A percentile compares a stretch with the other conserved stretches of the same genome.
phyloP scores from a whole-genome alignment of 495 filamentous ascomycete species.

The Gamarada debralockiae region DNA sequence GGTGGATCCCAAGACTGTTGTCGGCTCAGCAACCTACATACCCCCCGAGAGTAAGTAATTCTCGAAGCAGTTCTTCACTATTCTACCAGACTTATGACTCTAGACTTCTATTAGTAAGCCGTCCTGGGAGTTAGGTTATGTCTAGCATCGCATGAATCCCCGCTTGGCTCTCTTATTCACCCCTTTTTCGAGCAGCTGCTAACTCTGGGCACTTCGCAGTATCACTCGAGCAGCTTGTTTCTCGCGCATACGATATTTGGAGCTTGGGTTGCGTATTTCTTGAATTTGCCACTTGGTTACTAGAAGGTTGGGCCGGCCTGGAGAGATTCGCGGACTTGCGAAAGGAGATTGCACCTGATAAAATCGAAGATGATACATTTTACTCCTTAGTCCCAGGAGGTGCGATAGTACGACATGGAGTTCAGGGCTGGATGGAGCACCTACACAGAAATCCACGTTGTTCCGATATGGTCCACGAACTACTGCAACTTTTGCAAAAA shows the following conservation, averaged over 20 bases:
- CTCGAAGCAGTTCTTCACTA: too few species aligned
- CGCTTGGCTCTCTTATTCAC: too few species aligned
- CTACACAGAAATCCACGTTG: not conserved
- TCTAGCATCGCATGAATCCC: too few species aligned
- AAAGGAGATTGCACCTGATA: not conserved
- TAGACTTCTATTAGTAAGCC: too few species aligned
- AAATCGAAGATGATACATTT: slow-evolving; percentile 1
- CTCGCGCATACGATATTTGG: slow-evolving; percentile 35
- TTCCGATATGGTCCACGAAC: not conserved
- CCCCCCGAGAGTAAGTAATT: too few species aligned
- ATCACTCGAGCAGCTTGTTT: slow-evolving; percentile 11
- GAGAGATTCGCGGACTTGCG: not conserved
- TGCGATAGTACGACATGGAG: not conserved
- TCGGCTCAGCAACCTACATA: slow-evolving; percentile 25
- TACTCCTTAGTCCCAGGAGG: not conserved
- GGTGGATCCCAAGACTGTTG: not conserved
- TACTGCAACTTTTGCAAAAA: not conserved
- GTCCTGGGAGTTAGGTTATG: too few species aligned
- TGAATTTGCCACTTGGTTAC: slow-evolving; percentile 25
- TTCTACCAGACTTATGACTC: too few species aligned
- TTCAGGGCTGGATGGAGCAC: not conserved
- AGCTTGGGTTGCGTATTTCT: slow-evolving; percentile 39
- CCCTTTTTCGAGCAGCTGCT: too few species aligned
- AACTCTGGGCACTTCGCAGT: too few species aligned
- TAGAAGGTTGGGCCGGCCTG: not conserved